These are phyloP conservation scores for Arthrobotrys entomopaga DNA, from an alignment of 2,329 filamentous ascomycete species.

Conservation along the genomic window DNA sequence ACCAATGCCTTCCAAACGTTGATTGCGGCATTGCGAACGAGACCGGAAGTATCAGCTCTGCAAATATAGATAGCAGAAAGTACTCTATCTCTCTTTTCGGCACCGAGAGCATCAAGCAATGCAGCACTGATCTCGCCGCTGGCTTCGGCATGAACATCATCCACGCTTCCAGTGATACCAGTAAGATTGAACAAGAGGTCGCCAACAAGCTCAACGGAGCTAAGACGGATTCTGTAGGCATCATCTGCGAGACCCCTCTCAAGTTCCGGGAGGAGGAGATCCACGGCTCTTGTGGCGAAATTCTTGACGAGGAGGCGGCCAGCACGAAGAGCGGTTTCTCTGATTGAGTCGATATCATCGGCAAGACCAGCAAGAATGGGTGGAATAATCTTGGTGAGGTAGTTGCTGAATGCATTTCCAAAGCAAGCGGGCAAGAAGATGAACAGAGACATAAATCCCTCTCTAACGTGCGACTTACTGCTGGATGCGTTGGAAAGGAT, in stretches of 20 bases:
- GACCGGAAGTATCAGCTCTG: constrained; percentile 91
- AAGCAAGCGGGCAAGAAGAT: constrained; percentile 99
- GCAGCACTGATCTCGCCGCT: constrained; percentile 87
- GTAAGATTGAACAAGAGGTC: constrained; percentile 98
- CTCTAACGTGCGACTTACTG: constrained; percentile 85
- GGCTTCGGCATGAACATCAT: constrained; percentile 71
- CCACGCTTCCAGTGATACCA: constrained; percentile 85
- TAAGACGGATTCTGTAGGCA: constrained; percentile 96
- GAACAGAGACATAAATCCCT: constrained; percentile 99
- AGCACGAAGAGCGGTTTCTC: constrained; percentile 93
- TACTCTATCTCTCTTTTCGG: constrained; percentile 96
- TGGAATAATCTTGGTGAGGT: constrained; percentile 93
- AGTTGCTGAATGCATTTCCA: constrained; percentile 96
- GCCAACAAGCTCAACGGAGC: constrained; percentile 95
- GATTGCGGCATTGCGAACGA: constrained; percentile 89
- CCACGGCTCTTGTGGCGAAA: constrained; percentile 93
- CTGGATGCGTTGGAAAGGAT: constrained; percentile 96
- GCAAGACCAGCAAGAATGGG: constrained; percentile 93
- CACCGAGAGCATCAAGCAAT: constrained; percentile 91
- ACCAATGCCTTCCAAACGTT: constrained; percentile 97
- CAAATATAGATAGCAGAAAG: constrained; percentile 97
- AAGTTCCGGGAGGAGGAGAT: constrained; percentile 90
- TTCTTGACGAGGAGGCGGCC: constrained; percentile 97
- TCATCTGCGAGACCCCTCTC: constrained; percentile 97
- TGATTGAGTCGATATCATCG: constrained; percentile 94